Base-by-base conservation (phyloP, 352 stramenopile species). In the Thraustochytrium striatum region DNA sequence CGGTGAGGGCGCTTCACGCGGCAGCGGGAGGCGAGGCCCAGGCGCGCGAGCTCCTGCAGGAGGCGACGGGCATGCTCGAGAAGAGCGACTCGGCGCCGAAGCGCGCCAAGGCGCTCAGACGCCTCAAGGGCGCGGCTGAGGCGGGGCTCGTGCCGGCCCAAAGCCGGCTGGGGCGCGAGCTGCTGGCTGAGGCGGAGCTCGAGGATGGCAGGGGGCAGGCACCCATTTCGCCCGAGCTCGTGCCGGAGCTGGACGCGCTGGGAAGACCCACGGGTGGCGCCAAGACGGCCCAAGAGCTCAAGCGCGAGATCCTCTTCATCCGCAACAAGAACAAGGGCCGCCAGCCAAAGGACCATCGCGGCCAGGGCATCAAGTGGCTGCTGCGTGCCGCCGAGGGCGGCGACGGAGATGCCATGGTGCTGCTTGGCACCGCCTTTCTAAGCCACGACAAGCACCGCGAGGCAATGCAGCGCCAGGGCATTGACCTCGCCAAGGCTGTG, bases 291-390 rank as follows among this genome's bases (percentile, higher is more conserved):
- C 19, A 72, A 21, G 70, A 80, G 55, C 57, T 39, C 36, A 80
- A 72, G 58, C 55, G 57, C 0, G 70, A 80, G 33, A 80, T 80
- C n/a, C 11, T 75, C 7, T 21, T 30, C 32, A 75, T 75, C 41
- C 32, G 65, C 5, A 75, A 75, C 47, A 16, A 19, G 5, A 75
- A 75, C 50, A 30, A 38, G 39, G 52, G n/a, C 16, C n/a, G 21
- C 21, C 33, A 33, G 1, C 65, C 65, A 7, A 43, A 30, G 1
- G 65, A 75, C 21, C 65, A 72, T 21, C 44, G 65, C 9, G 30
- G 35, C 28, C 41, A 75, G 19, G 65, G 13, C 43, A 30, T 75
- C 47, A 7, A 62, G 47, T 75, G 65, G 65, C 65, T 75, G 19
- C 28, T 75, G 7, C 65, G 32, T 21, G 65, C 65, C 8, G 65